phyloP scores from a whole-genome alignment of 441 rosid genomes.

The Oxalis stricta region DNA sequence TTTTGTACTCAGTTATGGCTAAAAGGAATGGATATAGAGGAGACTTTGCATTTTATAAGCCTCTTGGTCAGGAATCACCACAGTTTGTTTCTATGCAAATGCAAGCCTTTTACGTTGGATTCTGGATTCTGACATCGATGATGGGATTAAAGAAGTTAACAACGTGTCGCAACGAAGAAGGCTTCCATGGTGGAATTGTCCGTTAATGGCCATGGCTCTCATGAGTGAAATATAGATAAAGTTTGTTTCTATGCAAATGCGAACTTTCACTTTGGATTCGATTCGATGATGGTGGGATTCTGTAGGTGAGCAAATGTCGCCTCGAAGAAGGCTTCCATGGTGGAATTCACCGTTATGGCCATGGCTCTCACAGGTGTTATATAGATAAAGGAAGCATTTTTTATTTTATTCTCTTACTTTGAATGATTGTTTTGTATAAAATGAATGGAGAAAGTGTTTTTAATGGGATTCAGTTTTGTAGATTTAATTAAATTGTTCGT shows the following conservation, averaged over 20 bases:
- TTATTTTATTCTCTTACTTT: background rate
- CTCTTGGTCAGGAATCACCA: slow-evolving; percentile 51
- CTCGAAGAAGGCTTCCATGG: slow-evolving; percentile 17
- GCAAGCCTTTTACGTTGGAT: slow-evolving; percentile 52
- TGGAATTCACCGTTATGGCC: slow-evolving; percentile 33
- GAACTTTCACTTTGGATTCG: slow-evolving; percentile 64
- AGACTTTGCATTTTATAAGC: slow-evolving; percentile 35
- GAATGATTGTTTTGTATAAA: background rate
- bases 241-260: slow-evolving; percentile 4
- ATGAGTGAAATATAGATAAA: slow-evolving; percentile 25
- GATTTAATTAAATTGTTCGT: background rate
- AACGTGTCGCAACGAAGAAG: slow-evolving; percentile 15
- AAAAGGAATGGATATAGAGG: slow-evolving; percentile 26
- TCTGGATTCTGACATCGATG: slow-evolving; percentile 51
- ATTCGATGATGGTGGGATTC: slow-evolving; percentile 38
- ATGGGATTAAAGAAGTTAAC: slow-evolving; percentile 32
- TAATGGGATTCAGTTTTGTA: background rate
- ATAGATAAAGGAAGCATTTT: slow-evolving; percentile 1
- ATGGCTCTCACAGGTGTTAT: slow-evolving; percentile 36
- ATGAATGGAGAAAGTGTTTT: background rate
- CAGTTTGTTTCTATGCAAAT: slow-evolving; percentile 26
- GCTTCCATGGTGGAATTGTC: slow-evolving; percentile 19
- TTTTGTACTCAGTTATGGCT: slow-evolving; percentile 33
- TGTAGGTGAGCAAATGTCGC: slow-evolving; percentile 21
- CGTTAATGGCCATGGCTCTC: slow-evolving; percentile 41